Evolutionary conservation across 192 early-diverging fungal genomes (phyloP).

Genomic region (Kappamyces sp.): DNA sequence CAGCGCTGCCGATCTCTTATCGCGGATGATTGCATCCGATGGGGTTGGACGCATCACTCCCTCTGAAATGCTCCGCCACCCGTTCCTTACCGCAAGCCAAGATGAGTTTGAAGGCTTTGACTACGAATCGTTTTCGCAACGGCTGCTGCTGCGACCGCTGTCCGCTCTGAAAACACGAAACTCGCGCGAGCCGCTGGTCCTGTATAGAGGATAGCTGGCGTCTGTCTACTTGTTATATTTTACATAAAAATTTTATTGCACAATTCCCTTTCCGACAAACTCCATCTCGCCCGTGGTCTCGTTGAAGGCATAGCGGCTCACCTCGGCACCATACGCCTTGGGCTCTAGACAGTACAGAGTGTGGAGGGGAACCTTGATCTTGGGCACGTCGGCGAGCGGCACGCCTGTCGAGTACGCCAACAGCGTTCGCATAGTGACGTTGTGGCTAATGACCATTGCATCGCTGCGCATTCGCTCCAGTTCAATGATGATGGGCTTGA

Average conservation of each 20-base stretch:
- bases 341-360: constrained; percentile 75
- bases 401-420: constrained; percentile 86
- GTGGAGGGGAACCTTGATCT: constrained; percentile 73
- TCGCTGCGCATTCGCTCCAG: constrained; percentile 86
- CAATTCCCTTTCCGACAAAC: neutral
- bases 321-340: constrained; percentile 72
- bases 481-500: constrained; percentile 91
- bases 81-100: constrained; percentile 37
- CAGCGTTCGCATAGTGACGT: constrained; percentile 81
- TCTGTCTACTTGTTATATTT: no score
- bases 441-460: constrained; percentile 85
- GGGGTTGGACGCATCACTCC: constrained; percentile 51
- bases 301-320: constrained; percentile 20
- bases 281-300: neutral
- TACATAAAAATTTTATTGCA: no score
- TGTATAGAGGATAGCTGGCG: no score
- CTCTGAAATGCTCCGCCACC: constrained; percentile 45
- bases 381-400: constrained; percentile 72
- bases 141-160: no score
- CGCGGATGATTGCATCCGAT: constrained; percentile 48
- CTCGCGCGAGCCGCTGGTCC: no score
- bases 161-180: no score
- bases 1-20: constrained; percentile 59
- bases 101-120: constrained; percentile 18
- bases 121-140: neutral